Evolutionary conservation across 176 grass and related monocot species (phyloP), one percentile per base, ranked within the genome.

Genomic region (Oropetium thomaeum): DNA sequence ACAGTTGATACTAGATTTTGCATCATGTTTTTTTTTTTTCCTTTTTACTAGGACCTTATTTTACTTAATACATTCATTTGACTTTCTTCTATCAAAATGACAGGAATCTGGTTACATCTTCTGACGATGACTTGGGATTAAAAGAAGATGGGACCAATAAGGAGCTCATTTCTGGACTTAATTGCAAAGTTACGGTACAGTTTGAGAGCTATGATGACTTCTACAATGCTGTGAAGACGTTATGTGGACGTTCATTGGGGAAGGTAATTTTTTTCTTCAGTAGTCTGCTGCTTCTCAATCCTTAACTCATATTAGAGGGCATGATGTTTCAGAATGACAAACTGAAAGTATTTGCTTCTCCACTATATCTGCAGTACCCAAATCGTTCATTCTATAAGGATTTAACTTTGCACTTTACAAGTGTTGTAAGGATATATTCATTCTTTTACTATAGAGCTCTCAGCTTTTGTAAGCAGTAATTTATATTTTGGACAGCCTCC

Each of bases 101-200:
- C 82, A 92, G 91, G 84, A 97, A 87, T 72, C 82, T 92, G 45
- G 87, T 92, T 73, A 85, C 94, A 81, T 67, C 71, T 26, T 60
- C 73, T 55, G 95, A 98, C 43, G 88, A 94, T 69, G 83, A 89
- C 65, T 42, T 72, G 72, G 80, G 45, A 65, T 79, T 44, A 63
- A 84, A 82, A 65, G 70, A 33, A 64, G 86, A 84, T 45, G 74
- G 75, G 7, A 29, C 45, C 58, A 87, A 85, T 28, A 85, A 81
- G 31, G 90, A 76, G 47, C 72, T 92, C 61, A 76, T 98, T 81
- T 83, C 91, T 83, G 91, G 81, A 73, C 91, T 98, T 57, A 98
- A 94, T 81, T 98, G 91, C 58, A 94, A 98, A 78, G 81, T 98
- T 38, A 84, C 81, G 86, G 95, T 94, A 37, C 88, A 90, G 85